Evolutionary conservation across 2,329 filamentous ascomycete species (phyloP), one percentile per base, ranked within the genome.

Genomic region (Neofusicoccum umdonicola): DNA sequence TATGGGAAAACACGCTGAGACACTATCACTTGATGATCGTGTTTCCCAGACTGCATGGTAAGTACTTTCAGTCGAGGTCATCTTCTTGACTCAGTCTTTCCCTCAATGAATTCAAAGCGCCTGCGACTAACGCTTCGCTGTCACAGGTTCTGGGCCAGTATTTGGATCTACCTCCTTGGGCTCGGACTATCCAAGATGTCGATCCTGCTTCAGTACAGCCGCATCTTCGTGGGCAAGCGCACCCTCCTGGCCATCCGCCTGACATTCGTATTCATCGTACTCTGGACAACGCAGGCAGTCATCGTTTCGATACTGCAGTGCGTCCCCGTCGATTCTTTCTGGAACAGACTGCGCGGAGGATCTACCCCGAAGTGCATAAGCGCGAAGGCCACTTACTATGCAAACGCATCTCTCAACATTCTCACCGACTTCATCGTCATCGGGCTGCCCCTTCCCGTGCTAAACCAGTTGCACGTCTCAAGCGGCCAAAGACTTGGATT

Each of bases 161-260:
- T 76, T 0, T 75, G 71, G 72, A 67, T 74, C 3, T 76, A 76
- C 65, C 70, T 76, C 65, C 70, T 76, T 22, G 62, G 71, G 9
- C 69, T 76, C 17, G 72, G 70, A 3, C 66, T 69, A 19, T 74
- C 68, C 19, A 76, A 75, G 62, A 58, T 75, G 3, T 72, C 73
- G 2, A 73, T 76, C 45, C 42, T 62, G 1, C 22, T 52, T n/a
- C 61, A 52, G 13, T 74, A 73, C 45, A 69, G 72, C 13, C 68
- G 72, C 19, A 72, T 74, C 51, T 74, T 74, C 66, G 54, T 66
- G 15, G 67, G 67, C 2, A 64, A 48, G 7, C 64, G 51, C 9
- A 71, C 71, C 42, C 61, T 64, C 2, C 67, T 70, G 9, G 60
- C 56, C 7, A 66, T 69, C 17, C 69, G 67, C 22, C 42, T 69